Base-by-base conservation (phyloP, 2,329 filamentous ascomycete genomes). In the Epichloe uncinata region DNA sequence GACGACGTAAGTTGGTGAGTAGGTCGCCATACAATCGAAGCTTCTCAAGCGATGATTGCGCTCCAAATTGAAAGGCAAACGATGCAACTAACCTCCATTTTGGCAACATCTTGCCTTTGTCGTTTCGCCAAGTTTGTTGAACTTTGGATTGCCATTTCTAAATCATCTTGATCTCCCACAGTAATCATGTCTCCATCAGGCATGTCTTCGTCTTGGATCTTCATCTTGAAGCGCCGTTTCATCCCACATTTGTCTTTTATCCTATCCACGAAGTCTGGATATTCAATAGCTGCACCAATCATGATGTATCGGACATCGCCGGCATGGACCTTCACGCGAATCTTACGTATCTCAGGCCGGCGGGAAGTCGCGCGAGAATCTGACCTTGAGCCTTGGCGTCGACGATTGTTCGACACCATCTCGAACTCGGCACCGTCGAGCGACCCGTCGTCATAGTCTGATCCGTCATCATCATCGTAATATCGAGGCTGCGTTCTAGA, bases 241-340 rank as follows among this genome's bases (percentile, higher is more conserved):
- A 96, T 73, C 13, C 78, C 82, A 61, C 97, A 95, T 69, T 98
- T 98, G 54, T 89, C 84, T 44, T 84, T 78, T 52, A 98, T 85
- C 53, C 82, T 82, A 54, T 84, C 81, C 40, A 84, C 81, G 42
- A 98, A 81, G 52, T 91, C 86, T 5, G 75, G 71, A 64, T 89
- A 96, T 53, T 84, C 80, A 12, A 88, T 76, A 2, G 79, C 78
- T 1, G 82, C 72, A 7, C 79, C 79, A 48, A 96, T 81, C 78
- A 96, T 89, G 56, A 97, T 85, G 65, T 95, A 96, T 53, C 94
- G 82, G 34, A 89, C 93, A 61, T 98, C 93, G 42, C 88, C 85
- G 2, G 79, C 82, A 62, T 97, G 90, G 2, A 95, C 89, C 72
- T 98, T 98, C 64, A 96, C 82, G 37, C 90, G 81, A 55, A 97